These are phyloP conservation scores for Ustilago cynodontis DNA, from an alignment of 1,284 basidiomycete species.

Conservation along the genomic window DNA sequence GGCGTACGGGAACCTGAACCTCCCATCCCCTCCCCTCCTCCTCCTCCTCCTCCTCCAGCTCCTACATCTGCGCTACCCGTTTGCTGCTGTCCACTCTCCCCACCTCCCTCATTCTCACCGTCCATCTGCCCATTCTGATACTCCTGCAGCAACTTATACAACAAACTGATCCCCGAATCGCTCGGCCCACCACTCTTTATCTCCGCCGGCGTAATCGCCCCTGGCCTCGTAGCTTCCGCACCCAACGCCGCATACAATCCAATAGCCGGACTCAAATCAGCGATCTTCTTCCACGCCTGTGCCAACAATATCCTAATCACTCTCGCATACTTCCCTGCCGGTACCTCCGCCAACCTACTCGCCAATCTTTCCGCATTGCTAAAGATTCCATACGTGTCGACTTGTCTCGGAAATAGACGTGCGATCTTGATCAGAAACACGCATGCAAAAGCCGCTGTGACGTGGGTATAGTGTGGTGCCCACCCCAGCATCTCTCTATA, in stretches of 20 bases:
- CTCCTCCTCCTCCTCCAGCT: background rate
- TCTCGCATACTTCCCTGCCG: conserved; percentile 72
- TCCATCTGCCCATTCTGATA: conserved; percentile 40
- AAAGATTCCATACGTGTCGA: conserved; percentile 80
- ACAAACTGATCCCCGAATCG: conserved; percentile 49
- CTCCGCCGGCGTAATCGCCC: conserved; percentile 52
- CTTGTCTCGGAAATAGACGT: conserved; percentile 82
- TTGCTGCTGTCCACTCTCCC: background rate
- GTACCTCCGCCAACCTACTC: conserved; percentile 83
- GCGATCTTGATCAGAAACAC: conserved; percentile 93
- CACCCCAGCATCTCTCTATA: conserved; percentile 85
- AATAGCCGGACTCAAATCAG: conserved; percentile 51
- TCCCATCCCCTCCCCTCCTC: background rate
- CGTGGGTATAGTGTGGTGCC: conserved; percentile 91
- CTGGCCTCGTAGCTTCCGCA: conserved; percentile 43
- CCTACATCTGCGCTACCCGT: background rate
- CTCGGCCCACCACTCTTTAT: conserved; percentile 50
- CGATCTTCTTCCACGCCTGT: conserved; percentile 55
- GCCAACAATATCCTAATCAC: conserved; percentile 50
- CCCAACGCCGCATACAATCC: conserved; percentile 51
- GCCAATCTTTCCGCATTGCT: conserved; percentile 85
- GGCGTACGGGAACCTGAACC: conserved; percentile 33
- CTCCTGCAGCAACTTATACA: conserved; percentile 51
- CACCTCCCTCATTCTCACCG: background rate
- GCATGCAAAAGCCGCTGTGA: conserved; percentile 90